phyloP scores from a whole-genome alignment of 1,139 yeast genomes.

The Debaryomycetaceae sp. region DNA sequence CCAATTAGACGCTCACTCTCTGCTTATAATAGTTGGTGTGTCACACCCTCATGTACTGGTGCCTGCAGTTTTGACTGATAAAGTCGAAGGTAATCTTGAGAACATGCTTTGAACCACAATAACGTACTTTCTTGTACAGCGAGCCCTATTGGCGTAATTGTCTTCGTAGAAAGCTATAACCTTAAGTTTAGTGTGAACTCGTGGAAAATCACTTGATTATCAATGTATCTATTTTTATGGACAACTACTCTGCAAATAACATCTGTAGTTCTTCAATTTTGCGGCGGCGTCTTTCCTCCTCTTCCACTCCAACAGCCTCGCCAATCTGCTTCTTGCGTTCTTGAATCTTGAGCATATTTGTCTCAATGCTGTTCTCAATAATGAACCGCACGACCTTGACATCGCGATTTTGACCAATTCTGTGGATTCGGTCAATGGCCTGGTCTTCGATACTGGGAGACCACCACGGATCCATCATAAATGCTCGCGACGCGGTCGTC shows the following conservation, averaged over 20 bases:
- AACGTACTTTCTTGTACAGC: too few species aligned
- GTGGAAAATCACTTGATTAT: not conserved
- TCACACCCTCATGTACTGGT: too few species aligned
- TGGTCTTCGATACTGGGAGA: constrained; percentile 89
- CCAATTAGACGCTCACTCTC: too few species aligned
- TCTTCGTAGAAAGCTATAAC: not conserved
- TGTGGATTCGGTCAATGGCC: constrained; percentile 87
- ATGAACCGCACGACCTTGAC: constrained; percentile 77
- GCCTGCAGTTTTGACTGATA: too few species aligned
- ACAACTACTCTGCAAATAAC: constrained; percentile 53
- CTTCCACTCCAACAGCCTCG: constrained; percentile 75
- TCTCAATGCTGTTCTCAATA: constrained; percentile 79
- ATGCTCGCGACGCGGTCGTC: constrained; percentile 78
- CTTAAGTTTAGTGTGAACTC: not conserved
- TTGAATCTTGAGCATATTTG: constrained; percentile 78
- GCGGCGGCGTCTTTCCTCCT: constrained; percentile 59
- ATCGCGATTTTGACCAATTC: constrained; percentile 72
- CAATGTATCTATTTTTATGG: not conserved
- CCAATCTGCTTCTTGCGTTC: constrained; percentile 80
- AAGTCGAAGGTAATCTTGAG: too few species aligned
- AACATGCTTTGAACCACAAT: too few species aligned
- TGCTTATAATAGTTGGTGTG: too few species aligned
- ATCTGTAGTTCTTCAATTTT: constrained; percentile 75
- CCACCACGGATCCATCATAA: constrained; percentile 99
- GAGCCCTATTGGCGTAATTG: too few species aligned